phyloP scores from a whole-genome alignment of 441 rosid species.

The Populus hybrid region DNA sequence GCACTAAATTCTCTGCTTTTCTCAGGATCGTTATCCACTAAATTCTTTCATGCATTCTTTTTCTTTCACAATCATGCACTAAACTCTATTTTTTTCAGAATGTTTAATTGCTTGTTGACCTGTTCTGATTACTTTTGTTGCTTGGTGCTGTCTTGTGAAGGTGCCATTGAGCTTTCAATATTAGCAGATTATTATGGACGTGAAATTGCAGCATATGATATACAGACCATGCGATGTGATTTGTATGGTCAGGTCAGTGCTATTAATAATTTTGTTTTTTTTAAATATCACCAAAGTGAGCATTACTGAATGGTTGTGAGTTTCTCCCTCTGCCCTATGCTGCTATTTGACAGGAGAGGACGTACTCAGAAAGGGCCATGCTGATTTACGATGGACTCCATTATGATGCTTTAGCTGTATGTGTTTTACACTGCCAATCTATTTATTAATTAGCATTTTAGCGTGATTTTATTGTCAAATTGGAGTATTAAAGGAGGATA shows the following conservation, averaged over 20 bases:
- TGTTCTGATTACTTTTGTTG: slow-evolving; percentile 17
- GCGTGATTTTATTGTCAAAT: neutral
- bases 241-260: slow-evolving; percentile 83
- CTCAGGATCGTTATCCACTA: neutral
- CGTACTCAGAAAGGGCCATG: slow-evolving; percentile 73
- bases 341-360: slow-evolving; percentile 48
- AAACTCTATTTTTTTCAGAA: neutral
- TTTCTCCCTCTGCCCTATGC: neutral
- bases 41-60: neutral
- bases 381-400: slow-evolving; percentile 91
- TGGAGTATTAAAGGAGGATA: neutral
- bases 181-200: slow-evolving; percentile 75
- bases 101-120: slow-evolving; percentile 3
- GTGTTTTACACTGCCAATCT: slow-evolving; percentile 25
- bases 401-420: slow-evolving; percentile 89
- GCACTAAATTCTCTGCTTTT: neutral
- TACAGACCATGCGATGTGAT: slow-evolving; percentile 85
- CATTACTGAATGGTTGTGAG: slow-evolving; percentile 4
- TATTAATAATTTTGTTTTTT: slow-evolving; percentile 4
- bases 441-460: neutral
- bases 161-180: slow-evolving; percentile 95
- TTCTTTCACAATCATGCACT: neutral
- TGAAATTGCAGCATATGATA: slow-evolving; percentile 88
- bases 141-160: slow-evolving; percentile 31
- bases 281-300: neutral